These are phyloP conservation scores for Emmonsia crescens DNA, from an alignment of 2,329 filamentous ascomycete species.

Conservation along the genomic window DNA sequence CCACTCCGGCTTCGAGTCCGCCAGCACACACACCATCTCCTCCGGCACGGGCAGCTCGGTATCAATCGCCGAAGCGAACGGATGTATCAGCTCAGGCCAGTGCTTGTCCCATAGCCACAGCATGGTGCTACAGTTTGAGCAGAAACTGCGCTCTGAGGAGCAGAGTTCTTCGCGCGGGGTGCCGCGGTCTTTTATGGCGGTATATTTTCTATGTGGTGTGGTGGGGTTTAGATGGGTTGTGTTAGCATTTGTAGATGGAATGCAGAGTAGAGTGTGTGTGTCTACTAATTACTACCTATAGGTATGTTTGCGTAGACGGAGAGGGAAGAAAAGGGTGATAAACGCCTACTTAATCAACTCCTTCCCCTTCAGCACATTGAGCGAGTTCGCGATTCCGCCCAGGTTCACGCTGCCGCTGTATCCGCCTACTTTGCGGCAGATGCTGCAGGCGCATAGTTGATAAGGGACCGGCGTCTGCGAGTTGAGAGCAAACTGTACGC, in stretches of 20 bases:
- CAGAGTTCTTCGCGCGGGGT: constrained; percentile 23
- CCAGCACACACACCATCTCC: constrained; percentile 39
- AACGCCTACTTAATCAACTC: constrained; percentile 34
- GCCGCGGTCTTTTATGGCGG: constrained; percentile 34
- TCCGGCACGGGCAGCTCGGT: constrained; percentile 35
- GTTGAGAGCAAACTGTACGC: constrained; percentile 36
- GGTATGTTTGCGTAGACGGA: too few species aligned
- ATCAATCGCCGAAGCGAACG: constrained; percentile 41
- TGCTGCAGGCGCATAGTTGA: constrained; percentile 40
- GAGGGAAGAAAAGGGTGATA: background rate
- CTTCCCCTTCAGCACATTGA: constrained; percentile 33
- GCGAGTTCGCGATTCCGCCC: constrained; percentile 33
- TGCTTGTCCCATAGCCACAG: constrained; percentile 38
- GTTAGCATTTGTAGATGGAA: too few species aligned
- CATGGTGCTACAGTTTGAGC: constrained; percentile 38
- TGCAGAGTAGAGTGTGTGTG: too few species aligned
- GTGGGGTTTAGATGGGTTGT: background rate
- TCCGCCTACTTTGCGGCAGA: constrained; percentile 39
- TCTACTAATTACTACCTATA: too few species aligned
- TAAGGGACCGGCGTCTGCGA: constrained; percentile 40
- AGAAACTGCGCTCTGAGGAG: constrained; percentile 38
- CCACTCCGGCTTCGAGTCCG: constrained; percentile 36
- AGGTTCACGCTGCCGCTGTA: constrained; percentile 38
- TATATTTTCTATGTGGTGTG: constrained; percentile 32
- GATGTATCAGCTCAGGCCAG: constrained; percentile 41